Evolutionary conservation across 805 yeast species (phyloP), one percentile per base, ranked within the genome.

Genomic region (Metschnikowia santaceciliae): DNA sequence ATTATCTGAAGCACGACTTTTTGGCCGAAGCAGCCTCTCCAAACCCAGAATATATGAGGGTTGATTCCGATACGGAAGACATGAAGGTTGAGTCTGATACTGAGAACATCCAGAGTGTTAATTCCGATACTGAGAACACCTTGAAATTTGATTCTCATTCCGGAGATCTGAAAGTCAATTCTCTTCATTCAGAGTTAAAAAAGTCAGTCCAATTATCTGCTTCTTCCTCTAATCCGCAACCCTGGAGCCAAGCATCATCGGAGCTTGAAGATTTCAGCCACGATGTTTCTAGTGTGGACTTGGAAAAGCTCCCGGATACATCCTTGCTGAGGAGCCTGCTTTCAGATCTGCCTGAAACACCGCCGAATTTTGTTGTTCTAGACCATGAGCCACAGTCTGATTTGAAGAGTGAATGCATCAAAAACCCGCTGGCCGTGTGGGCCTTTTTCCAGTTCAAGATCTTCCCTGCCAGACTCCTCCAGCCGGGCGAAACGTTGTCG

Each of bases 381-480:
- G 26, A 56, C n/a, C 46, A 48, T 11, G 63, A 60, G 35, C 14
- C 10, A 1, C 55, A 47, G 54, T 49, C 48, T 3, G 35, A 40
- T 1, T 42, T 58, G 8, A n/a, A 39, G 7, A 32, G 36, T 34
- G 49, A 48, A 1, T 50, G 56, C 20, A 57, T 69, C 22, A 17
- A 30, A 6, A 52, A 57, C 34, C 48, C 48, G 0, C 54, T 55
- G 6, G 73, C 79, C 42, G 83, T 82, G 1, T 83, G 85, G 85
- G 81, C 80, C 11, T 70, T 72, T 14, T 76, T 74, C 54, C 72
- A 74, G 50, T 68, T 77, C 39, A 76, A 74, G 42, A 71, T 72
- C 62, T 81, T 77, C 54, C 79, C 87, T 0, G 88, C 84, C 0
- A 58, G 62, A 2, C 60, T 81, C 1, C 44, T 67, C 1, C 59